Percentiles rank a stretch among this genome's conserved stretches.
phyloP scores from a whole-genome alignment of 225 moss, liverwort and hornwort species.

The Marchantia paleacea region DNA sequence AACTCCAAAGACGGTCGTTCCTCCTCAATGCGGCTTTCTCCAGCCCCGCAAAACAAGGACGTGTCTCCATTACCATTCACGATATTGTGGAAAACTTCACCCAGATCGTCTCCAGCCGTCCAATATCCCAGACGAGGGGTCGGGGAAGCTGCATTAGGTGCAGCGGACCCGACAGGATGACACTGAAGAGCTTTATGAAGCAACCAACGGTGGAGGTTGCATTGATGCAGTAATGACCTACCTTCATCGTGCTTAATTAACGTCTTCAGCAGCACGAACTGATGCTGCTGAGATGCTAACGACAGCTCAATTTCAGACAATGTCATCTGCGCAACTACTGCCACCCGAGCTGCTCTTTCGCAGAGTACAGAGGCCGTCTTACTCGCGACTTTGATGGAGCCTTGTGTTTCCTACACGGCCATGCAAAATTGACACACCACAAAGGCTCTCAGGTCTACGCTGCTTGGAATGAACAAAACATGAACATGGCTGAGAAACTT shows the following conservation, averaged over 20 bases:
- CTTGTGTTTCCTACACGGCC: slow-evolving; percentile 33
- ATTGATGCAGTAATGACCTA: slow-evolving; percentile 67
- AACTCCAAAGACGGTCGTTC: slow-evolving; percentile 77
- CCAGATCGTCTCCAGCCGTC: slow-evolving; percentile 57
- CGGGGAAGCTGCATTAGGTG: slow-evolving; percentile 65
- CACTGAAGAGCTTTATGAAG: slow-evolving; percentile 75
- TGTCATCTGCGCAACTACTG: slow-evolving; percentile 60
- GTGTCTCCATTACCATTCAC: slow-evolving; percentile 42
- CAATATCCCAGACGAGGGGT: slow-evolving; percentile 54
- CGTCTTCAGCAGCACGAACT: slow-evolving; percentile 86
- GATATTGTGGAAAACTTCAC: slow-evolving; percentile 48
- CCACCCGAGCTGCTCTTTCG: slow-evolving; percentile 91
- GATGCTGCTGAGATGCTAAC: slow-evolving; percentile 74
- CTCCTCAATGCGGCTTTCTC: slow-evolving; percentile 58
- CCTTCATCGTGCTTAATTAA: slow-evolving; percentile 76
- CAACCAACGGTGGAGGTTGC: slow-evolving; percentile 91
- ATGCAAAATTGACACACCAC: background rate
- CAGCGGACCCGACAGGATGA: slow-evolving; percentile 84
- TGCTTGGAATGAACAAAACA: background rate
- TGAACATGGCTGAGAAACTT: background rate
- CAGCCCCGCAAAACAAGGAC: slow-evolving; percentile 12
- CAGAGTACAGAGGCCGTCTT: slow-evolving; percentile 79
- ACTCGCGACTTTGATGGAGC: slow-evolving; percentile 38
- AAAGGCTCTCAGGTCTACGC: background rate
- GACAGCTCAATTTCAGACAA: slow-evolving; percentile 69